phyloP scores from a whole-genome alignment of 169 alveolate genomes.

The Besnoitia besnoiti region DNA sequence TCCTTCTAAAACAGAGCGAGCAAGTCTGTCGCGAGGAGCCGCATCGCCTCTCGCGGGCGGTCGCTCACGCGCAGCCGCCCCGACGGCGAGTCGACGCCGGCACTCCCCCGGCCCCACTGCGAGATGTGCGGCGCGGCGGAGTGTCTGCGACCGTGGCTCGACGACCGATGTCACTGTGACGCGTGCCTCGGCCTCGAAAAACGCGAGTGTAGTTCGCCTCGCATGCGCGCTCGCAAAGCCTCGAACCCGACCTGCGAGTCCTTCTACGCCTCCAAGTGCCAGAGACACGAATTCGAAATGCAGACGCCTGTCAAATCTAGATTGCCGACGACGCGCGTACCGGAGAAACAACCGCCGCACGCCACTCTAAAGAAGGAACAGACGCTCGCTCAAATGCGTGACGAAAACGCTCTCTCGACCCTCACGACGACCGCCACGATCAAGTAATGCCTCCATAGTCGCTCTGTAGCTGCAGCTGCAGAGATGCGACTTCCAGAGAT shows the following conservation, averaged over 20 bases:
- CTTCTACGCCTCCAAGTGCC: constrained; percentile 31
- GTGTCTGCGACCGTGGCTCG: constrained; percentile 34
- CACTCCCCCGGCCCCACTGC: constrained; percentile 35
- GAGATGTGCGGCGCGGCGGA: constrained; percentile 38
- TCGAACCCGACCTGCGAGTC: constrained; percentile 29
- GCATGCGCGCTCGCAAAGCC: neutral
- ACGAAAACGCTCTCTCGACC: too few species aligned
- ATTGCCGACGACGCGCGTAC: neutral
- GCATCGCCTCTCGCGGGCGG: neutral
- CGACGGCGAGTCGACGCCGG: neutral
- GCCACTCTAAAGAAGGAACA: neutral
- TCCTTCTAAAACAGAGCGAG: neutral
- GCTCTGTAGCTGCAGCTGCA: too few species aligned
- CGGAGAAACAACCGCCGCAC: neutral
- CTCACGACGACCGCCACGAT: too few species aligned
- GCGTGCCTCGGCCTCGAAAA: neutral
- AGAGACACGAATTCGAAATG: neutral
- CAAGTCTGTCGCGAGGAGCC: too few species aligned
- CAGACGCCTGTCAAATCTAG: neutral
- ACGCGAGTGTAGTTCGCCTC: constrained; percentile 1
- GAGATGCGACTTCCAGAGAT: too few species aligned
- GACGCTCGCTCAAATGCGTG: too few species aligned
- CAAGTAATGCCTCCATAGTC: too few species aligned
- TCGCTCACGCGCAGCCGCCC: neutral
- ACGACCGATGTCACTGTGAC: constrained; percentile 34